Base-by-base conservation (phyloP, 208 protist species). In the Leishmania guyanensis region DNA sequence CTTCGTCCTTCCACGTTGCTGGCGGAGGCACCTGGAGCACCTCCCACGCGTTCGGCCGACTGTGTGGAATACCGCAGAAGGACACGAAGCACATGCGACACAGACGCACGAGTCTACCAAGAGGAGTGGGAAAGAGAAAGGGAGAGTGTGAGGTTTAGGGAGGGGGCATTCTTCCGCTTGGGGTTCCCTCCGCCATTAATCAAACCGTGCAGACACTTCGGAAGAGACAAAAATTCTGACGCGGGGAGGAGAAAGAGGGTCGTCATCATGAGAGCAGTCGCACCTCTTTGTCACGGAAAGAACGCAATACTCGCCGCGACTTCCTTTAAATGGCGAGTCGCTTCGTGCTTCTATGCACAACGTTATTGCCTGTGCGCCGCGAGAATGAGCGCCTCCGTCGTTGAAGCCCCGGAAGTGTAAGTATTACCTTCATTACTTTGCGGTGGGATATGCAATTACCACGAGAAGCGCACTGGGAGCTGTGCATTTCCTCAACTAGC, bases 21-120 rank as follows among this genome's bases (percentile, higher is more conserved):
- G 22, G 20, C 56, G 66, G 29, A 22, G 62, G 48, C 12, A 14
- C 29, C 20, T 64, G 14, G 3, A 77, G 58, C 71, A 84, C 66
- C 54, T 83, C 76, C 84, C 84, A 87, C 3, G 26, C 39, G 33
- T 84, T 80, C 8, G 75, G 39, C n/a, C 8, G 33, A n/a, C 69
- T 76, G 72, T 51, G 77, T 16, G 84, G 84, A 48, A 87, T 78
- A 54, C 84, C 84, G 17, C 76, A 80, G 36, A 87, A 80, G 2
- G 69, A 36, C 54, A 12, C 17, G 50, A 56, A 48, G n/a, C 54
- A 68, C 74, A 77, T 77, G 64, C 48, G 22, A 54, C 14, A 66
- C 26, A 50, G 22, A 51, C 22, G 43, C 50, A 36, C 1, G 36
- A 16, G 22, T 64, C 58, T 64, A n/a, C 26, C 26, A 22, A 14